Evolutionary conservation across 805 yeast species (phyloP), one percentile per base, ranked within the genome.

Genomic region (Saturnispora gosingensis): DNA sequence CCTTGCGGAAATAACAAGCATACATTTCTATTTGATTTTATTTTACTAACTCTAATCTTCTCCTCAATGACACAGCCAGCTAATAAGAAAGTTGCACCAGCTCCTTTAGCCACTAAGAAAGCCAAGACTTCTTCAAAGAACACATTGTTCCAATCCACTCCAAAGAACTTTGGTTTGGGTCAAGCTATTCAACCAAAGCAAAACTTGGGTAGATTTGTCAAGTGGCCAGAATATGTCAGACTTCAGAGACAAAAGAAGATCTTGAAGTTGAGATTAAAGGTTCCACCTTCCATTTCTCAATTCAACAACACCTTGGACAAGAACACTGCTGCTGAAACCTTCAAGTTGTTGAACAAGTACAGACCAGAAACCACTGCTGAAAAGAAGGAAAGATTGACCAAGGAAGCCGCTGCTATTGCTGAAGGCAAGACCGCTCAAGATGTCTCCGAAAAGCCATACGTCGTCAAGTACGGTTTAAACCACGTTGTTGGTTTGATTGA

Each of bases 201-300:
- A 78, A 88, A 93, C 84, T 82, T 93, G 71, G 78, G 95, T 57
- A 89, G 98, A 77, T 90, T 87, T 74, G 98, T 91, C 71, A 93
- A 86, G 77, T 93, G 99, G 99, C 99, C 99, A 72, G 93, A 85
- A 77, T 89, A 91, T 73, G 95, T 91, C 65, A 88, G 96, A 79
- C 80, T 93, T 66, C 99, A 91, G 81, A 90, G 99, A 83, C 98
- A 93, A 79, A 93, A 85, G 85, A 91, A 91, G 83, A 85, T 91
- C 73, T 81, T 91, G 73, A 78, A 83, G 67, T 73, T 90, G 75
- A 90, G 99, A 85, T 82, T 91, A 72, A 91, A 93, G 85, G 99
- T 91, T 72, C 99, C 99, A 64, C 99, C 99, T 70, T 85, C 98
- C 61, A 83, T 91, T 71, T 82, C 98, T 61, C 99, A 91, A 80